Base-by-base conservation (phyloP, 106 monocot genomes). In the Apostasia ramifera region DNA sequence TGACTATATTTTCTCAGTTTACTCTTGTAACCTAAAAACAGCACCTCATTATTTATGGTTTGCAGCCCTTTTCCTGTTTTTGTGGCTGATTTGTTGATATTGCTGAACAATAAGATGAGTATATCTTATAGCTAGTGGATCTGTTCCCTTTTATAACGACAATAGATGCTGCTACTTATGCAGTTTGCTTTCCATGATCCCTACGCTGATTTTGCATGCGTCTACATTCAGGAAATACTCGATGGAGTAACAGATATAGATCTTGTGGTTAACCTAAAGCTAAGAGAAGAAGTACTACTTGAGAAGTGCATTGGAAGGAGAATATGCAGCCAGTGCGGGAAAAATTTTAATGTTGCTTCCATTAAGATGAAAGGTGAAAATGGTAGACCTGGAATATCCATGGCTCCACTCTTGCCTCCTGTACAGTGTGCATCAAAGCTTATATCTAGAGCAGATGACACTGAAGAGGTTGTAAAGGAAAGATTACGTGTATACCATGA, bases 231-330 rank as follows among this genome's bases (percentile, higher is more conserved):
- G 94, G 88, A 90, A 88, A 91, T 90, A 37, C 78, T 94, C 13
- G 90, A 94, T 39, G 87, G 81, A 68, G 87, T 91, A 45, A 79
- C 83, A 10, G 85, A 88, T 66, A 83, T 94, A 70, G 94, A 94
- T 70, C 62, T 90, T 72, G 94, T 85, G 47, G 63, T 94, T 71
- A 94, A 94, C 62, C 76, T 94, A 47, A 94, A 94, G 82, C 82
- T 94, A 13, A 84, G 87, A 66, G 87, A 94, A 80, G 90, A 94
- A 58, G 76, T 94, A 10, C 53, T 94, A 41, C 8, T 94, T 68
- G 77, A 85, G 74, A 94, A 94, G 67, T 94, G 94, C 64, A 85
- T 94, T 71, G 94, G 94, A 44, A 90, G 94, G 73, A 82, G 94
- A 71, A 88, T 94, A 59, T 94, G 94, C 71, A 81, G 79, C 71